Base-by-base conservation (phyloP, 2,329 filamentous ascomycete genomes). In the Ceratocystis albifundus region DNA sequence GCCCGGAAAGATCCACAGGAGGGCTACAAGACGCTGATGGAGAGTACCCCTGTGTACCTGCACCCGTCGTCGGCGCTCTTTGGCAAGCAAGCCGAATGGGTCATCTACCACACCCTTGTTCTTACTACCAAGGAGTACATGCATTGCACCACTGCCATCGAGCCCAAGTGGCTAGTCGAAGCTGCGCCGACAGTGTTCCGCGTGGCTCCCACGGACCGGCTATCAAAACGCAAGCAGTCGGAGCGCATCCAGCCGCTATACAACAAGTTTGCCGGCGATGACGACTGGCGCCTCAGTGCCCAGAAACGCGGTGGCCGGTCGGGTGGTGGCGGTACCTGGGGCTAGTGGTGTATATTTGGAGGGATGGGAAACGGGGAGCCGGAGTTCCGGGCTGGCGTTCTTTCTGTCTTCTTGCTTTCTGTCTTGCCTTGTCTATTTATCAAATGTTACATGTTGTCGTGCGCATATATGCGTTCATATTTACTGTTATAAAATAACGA, bases 181-280 rank as follows among this genome's bases (percentile, higher is more conserved):
- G 93, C 92, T 12, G 94, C 95, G n/a, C 94, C 95, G 8, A 96
- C 91, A 0, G 99, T 97, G 79, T 99, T 97, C 85, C 96, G 96
- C 82, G 90, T 97, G 3, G 93, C 94, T 20, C 86, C 89, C 0
- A 93, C 88, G 45, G 90, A 96, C 74, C 81, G 84, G 66, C 76
- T 99, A 72, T 93, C 88, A 70, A 96, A 96, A 82, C 80, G 94
- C 72, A 94, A 95, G 83, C 88, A 90, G 80, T 90, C 90, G 0
- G 94, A 99, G 80, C 82, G 93, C 66, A 97, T 99, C 66, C 90
- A 96, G 79, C 94, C 94, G 55, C 76, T 99, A 76, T 91, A 96
- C 75, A 96, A 96, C 74, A 88, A 92, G 74, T 96, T 90, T 77
- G 88, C 87, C 2, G 88, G 87, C 1, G 92, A 96, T 74, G 93